These are phyloP conservation scores for Nitzschia sp. DNA, from an alignment of 108 stramenopile species.

Conservation along the genomic window DNA sequence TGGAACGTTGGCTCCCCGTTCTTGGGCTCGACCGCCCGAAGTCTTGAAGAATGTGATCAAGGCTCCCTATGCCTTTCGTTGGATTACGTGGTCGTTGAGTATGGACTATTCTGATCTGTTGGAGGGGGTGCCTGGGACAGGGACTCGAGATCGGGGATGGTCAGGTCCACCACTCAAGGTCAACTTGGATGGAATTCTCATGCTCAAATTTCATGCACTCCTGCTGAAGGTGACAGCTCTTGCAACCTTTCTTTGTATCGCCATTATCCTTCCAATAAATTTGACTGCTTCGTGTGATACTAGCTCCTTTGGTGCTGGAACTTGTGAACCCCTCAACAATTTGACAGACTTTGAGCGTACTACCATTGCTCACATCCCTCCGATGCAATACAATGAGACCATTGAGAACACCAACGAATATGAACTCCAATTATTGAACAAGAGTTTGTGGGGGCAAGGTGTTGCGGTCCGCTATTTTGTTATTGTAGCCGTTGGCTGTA, in stretches of 20 bases:
- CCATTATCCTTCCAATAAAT: constrained; percentile 70
- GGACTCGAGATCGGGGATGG: constrained; percentile 64
- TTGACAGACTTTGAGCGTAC: constrained; percentile 74
- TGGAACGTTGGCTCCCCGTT: constrained; percentile 56
- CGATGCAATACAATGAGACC: constrained; percentile 1
- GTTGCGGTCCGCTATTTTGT: not conserved
- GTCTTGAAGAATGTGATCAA: constrained; percentile 32
- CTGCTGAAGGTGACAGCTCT: constrained; percentile 56
- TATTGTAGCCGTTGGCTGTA: constrained; percentile 2
- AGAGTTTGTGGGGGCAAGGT: not conserved
- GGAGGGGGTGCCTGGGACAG: constrained; percentile 78
- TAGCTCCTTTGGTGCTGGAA: not conserved
- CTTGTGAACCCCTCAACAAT: constrained; percentile 12
- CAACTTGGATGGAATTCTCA: constrained; percentile 78
- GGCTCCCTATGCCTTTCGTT: constrained; percentile 45
- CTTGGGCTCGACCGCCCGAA: constrained; percentile 51
- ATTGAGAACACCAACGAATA: not conserved
- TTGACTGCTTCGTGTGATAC: constrained; percentile 41
- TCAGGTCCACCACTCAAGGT: constrained; percentile 58
- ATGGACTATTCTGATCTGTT: constrained; percentile 62
- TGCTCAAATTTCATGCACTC: constrained; percentile 71
- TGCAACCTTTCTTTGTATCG: constrained; percentile 56
- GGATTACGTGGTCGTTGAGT: constrained; percentile 64
- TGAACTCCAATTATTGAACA: not conserved
- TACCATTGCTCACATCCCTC: constrained; percentile 70